Percentiles rank a stretch among this genome's conserved stretches.
Evolutionary conservation across 1,284 basidiomycete genomes (phyloP).

Genomic region (Rhodotorula sp.): DNA sequence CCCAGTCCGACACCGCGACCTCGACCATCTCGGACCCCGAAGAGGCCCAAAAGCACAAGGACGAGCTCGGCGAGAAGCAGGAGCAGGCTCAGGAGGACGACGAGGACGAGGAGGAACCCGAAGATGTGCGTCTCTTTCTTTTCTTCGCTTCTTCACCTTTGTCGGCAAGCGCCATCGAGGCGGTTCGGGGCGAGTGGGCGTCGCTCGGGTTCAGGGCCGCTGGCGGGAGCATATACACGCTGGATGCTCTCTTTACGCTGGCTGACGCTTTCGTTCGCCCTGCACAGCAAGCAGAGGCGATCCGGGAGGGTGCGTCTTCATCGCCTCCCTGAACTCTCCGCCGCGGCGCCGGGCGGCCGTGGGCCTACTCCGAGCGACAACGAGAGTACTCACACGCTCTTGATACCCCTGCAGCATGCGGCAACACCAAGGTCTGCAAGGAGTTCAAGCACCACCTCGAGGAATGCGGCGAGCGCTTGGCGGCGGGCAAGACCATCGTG

Average conservation of each 20-base stretch:
- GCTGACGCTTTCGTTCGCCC: neutral
- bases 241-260: neutral
- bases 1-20: slow-evolving; percentile 13
- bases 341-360: neutral
- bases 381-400: neutral
- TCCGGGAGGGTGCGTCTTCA: slow-evolving; percentile 37
- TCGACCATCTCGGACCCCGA: slow-evolving; percentile 22
- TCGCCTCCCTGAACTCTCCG: neutral
- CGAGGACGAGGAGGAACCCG: slow-evolving; percentile 45
- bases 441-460: slow-evolving; percentile 77
- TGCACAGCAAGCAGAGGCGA: slow-evolving; percentile 34
- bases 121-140: slow-evolving; percentile 34
- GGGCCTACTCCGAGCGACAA: neutral
- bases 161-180: neutral
- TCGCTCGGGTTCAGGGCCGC: neutral
- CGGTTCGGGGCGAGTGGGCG: too few relatives aligned
- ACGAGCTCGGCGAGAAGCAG: slow-evolving; percentile 28
- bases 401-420: slow-evolving; percentile 58
- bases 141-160: neutral
- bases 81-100: slow-evolving; percentile 32
- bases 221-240: too few relatives aligned
- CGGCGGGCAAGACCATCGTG: slow-evolving; percentile 60
- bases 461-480: slow-evolving; percentile 84
- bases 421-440: slow-evolving; percentile 66
- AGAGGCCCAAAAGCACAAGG: slow-evolving; percentile 25